phyloP scores from a whole-genome alignment of 129 eudicot species.

The Gnaphalium uliginosum region DNA sequence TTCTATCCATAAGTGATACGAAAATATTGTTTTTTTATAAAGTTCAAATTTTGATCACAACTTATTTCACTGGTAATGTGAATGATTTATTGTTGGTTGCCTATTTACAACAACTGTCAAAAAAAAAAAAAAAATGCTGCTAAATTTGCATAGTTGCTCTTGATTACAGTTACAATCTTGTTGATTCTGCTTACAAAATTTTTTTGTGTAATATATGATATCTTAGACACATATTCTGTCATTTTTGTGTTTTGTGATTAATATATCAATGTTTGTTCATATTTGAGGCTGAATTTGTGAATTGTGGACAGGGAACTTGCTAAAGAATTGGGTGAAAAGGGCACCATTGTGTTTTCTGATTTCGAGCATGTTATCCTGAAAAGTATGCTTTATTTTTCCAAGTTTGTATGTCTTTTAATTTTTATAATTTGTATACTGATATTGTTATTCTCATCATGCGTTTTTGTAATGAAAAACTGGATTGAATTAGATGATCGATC shows the following conservation, averaged over 20 bases:
- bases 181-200: not conserved
- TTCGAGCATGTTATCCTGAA: conserved; percentile 76
- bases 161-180: not conserved
- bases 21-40: not conserved
- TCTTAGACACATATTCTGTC: not conserved
- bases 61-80: not conserved
- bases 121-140: not conserved
- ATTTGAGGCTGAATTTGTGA: conserved; percentile 23
- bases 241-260: conserved; percentile 8
- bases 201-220: not conserved
- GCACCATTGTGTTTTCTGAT: conserved; percentile 70
- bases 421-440: not conserved
- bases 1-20: not conserved
- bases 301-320: conserved; percentile 77
- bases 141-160: not conserved
- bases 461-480: conserved; percentile 1
- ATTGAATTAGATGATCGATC: conserved; percentile 62
- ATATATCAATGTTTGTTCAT: not conserved
- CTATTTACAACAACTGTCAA: too few species aligned
- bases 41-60: not conserved
- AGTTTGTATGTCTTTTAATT: not conserved
- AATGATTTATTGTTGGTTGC: too few species aligned
- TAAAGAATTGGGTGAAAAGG: conserved; percentile 78
- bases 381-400: conserved; percentile 40
- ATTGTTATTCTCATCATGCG: not conserved